Base-by-base conservation (phyloP, 1,284 basidiomycete genomes). In the Ceratobasidium sp. region DNA sequence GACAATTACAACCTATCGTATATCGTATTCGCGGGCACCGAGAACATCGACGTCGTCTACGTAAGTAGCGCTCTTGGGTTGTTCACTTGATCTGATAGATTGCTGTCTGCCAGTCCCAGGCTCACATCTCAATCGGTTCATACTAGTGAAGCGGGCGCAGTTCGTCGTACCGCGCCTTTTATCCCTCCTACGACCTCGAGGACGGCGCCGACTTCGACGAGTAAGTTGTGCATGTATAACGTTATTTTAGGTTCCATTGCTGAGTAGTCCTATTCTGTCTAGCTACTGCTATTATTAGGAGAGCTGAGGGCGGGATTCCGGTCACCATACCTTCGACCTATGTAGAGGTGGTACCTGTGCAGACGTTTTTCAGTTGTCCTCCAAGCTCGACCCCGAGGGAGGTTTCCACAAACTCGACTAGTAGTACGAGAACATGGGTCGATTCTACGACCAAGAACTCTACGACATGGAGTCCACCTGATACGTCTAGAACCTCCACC, bases 311-410 rank as follows among this genome's bases (percentile, higher is more conserved):
- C 5, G 66, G 51, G 14, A 22, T 57, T n/a, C 66, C 66, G 1
- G 57, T 69, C 5, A 69, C 66, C 14, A 45, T 69, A 9, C 41
- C 53, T 14, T 17, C 15, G 24, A 44, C 41, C 31, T 57, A 69
- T 22, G 14, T n/a, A 5, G 45, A 17, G 4, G 19, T 8, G 8
- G 31, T 57, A 24, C 66, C 66, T 2, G 53, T 69, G 27, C 53
- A 69, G 29, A 69, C 66, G n/a, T 29, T 69, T 17, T 69, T 56
- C 33, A 57, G 53, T 29, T 69, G 66, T 47, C 66, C 62, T 19
- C 62, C 45, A 1, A 48, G 27, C 19, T 50, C 62, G 3, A 64
- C 62, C 7, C 50, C 62, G 27, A 57, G 56, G 15, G 41, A 47
- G 59, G 33, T 41, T 24, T 19, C 17, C 19, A 51, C 9, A 15